A percentile compares a stretch with the other conserved stretches of the same genome.
Evolutionary conservation across 305 asterid species (phyloP).

Genomic region (Fraxinus albicans): DNA sequence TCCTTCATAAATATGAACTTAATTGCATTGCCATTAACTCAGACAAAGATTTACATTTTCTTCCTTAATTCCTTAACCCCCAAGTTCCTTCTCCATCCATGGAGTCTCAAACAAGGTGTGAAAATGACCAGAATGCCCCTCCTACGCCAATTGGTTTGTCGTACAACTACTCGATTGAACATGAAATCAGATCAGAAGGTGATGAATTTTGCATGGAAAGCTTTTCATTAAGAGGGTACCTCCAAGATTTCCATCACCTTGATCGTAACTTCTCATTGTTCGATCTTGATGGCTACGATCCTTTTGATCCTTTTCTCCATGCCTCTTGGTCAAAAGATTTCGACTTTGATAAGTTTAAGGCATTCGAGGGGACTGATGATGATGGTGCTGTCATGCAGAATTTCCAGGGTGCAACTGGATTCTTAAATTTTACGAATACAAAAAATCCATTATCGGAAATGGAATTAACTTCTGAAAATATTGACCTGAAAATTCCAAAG

Average conservation of each 20-base stretch:
- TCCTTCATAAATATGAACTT: slow-evolving; percentile 38
- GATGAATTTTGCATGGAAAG: slow-evolving; percentile 42
- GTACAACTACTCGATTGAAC: slow-evolving; percentile 33
- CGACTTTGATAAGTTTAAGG: slow-evolving; percentile 35
- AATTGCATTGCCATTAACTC: slow-evolving; percentile 26
- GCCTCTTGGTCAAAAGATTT: slow-evolving; percentile 29
- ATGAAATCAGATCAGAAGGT: slow-evolving; percentile 25
- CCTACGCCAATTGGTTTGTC: slow-evolving; percentile 28
- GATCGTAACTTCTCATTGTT: slow-evolving; percentile 41
- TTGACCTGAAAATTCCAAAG: slow-evolving; percentile 14
- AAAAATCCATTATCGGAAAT: slow-evolving; percentile 25
- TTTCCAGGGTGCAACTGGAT: slow-evolving; percentile 26
- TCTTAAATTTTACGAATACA: slow-evolving; percentile 25
- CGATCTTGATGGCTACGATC: slow-evolving; percentile 39
- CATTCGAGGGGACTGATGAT: slow-evolving; percentile 36
- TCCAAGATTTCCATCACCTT: slow-evolving; percentile 54
- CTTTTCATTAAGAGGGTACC: slow-evolving; percentile 39
- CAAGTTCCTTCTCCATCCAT: slow-evolving; percentile 33
- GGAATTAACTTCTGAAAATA: slow-evolving; percentile 12
- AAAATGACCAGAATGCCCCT: slow-evolving; percentile 29
- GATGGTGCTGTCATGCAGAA: slow-evolving; percentile 36
- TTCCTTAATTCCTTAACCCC: slow-evolving; percentile 17
- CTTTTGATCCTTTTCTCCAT: slow-evolving; percentile 46
- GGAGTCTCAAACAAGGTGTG: slow-evolving; percentile 41
- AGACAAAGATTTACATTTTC: slow-evolving; percentile 25